Evolutionary conservation across 371 early-diverging fungal genomes (phyloP), one percentile per base, ranked within the genome.

Genomic region (Blastocladiella emersonii): DNA sequence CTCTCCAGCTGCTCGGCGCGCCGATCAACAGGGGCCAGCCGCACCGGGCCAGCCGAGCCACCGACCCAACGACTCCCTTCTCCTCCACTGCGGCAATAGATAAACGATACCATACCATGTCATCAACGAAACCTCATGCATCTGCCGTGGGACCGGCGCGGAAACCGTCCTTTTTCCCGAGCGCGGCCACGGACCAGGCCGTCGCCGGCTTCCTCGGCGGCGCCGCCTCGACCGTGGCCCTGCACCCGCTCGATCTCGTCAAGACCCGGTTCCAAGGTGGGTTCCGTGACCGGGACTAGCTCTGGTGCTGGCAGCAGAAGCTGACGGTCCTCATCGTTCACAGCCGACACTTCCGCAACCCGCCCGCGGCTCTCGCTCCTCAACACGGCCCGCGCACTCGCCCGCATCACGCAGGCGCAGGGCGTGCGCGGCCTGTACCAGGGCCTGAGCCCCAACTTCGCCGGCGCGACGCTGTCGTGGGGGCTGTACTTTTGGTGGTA

Each of bases 401-500:
- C 37, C 8, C 10, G 5, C 12, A 59, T 59, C 25, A n/a, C 44
- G 3, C 41, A n/a, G 25, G 30, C 13, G 3, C 63, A 80, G 70
- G 84, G 85, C 34, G 68, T 81, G 48, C 72, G 78, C 5, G 93
- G 93, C 5, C 77, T 97, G 19, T 97, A 97, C 69, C 81, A 92
- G 36, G 98, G 96, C 17, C 72, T 97, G 3, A 65, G 85, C 3
- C 87, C 98, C 44, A 97, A 92, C 65, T 80, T 95, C 64, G 89
- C 88, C 5, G 98, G 96, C 1, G 84, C 94, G n/a, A 86, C 91
- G 13, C 71, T 86, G 21, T 89, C 90, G 53, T 97, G 98, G 96
- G 95, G 93, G 0, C 76, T 97, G 48, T 97, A 95, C 70, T 95
- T 97, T 73, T 89, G 85, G 61, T 92, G 88, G 88, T 91, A 83